These are phyloP conservation scores for Hymenoscyphus occultus DNA, from an alignment of 2,329 filamentous ascomycete species.

Conservation along the genomic window DNA sequence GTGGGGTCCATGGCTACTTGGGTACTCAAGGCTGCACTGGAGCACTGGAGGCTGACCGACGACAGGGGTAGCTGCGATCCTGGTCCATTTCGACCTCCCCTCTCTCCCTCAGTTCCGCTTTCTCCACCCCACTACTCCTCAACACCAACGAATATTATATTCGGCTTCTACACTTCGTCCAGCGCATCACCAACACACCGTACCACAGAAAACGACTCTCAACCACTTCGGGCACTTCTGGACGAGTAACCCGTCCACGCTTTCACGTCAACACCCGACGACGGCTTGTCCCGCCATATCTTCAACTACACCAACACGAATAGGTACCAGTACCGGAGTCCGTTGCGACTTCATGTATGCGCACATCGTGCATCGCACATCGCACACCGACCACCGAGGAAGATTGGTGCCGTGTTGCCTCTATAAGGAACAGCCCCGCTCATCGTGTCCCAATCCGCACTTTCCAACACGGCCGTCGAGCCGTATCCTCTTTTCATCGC, in stretches of 20 bases:
- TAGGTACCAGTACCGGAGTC: no score
- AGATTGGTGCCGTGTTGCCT: no score
- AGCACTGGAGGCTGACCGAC: no score
- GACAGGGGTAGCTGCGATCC: not conserved
- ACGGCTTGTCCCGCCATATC: not conserved
- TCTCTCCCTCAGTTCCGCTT: not conserved
- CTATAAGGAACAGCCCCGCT: not conserved
- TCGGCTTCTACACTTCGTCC: not conserved
- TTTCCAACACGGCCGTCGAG: not conserved
- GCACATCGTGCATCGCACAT: not conserved
- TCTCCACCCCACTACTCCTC: not conserved
- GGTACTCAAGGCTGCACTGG: no score
- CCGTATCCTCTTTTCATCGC: not conserved
- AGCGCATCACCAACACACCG: not conserved
- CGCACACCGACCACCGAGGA: no score
- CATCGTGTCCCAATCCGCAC: not conserved
- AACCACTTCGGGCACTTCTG: not conserved
- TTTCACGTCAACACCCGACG: not conserved
- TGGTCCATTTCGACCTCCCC: not conserved
- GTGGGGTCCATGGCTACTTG: no score
- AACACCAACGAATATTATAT: slow-evolving; percentile 2
- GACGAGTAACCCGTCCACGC: not conserved
- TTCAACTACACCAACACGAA: not conserved
- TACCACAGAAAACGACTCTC: not conserved
- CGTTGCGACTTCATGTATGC: not conserved